Conservation (phyloP, 345 rosid species). For the Bretschneidera sinensis region DNA sequence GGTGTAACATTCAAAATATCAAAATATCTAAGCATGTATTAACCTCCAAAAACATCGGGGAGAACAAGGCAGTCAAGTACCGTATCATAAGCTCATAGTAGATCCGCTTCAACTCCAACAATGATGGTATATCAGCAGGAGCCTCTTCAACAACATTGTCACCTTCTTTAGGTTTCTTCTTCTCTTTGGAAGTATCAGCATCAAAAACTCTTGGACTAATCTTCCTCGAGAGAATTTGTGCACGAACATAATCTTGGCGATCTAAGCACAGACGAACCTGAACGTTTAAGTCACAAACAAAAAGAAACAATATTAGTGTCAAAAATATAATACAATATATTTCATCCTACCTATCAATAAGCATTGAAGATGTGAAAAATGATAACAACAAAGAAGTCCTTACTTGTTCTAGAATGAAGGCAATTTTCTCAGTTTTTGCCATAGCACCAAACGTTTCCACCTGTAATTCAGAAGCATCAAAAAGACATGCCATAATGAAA, state of each 20-base stretch:
- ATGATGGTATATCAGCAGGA: constrained; percentile 90
- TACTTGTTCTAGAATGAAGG: constrained; percentile 94
- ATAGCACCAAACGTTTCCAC: constrained; percentile 98
- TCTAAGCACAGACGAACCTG: constrained; percentile 92
- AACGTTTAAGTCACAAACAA: constrained; percentile 15
- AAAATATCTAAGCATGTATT: background rate
- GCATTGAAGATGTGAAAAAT: background rate
- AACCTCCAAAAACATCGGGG: background rate
- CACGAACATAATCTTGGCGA: constrained; percentile 86
- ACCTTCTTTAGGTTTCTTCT: constrained; percentile 93
- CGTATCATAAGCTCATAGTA: constrained; percentile 91
- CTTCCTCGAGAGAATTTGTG: constrained; percentile 95
- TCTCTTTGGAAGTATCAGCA: constrained; percentile 67
- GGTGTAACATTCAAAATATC: background rate
- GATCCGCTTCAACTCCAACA: constrained; percentile 71
- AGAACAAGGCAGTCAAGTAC: constrained; percentile 26
- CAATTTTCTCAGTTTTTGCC: constrained; percentile 97
- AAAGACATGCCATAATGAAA: background rate
- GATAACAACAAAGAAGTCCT: constrained; percentile 3
- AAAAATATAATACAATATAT: background rate
- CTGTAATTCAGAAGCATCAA: constrained; percentile 30
- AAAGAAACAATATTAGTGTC: constrained; percentile 2
- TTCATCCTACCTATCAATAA: constrained; percentile 1
- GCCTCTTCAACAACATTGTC: constrained; percentile 85
- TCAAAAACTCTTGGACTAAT: constrained; percentile 87